These are phyloP conservation scores for Fusarium sp. DNA, from an alignment of 2,329 filamentous ascomycete species.

Conservation along the genomic window DNA sequence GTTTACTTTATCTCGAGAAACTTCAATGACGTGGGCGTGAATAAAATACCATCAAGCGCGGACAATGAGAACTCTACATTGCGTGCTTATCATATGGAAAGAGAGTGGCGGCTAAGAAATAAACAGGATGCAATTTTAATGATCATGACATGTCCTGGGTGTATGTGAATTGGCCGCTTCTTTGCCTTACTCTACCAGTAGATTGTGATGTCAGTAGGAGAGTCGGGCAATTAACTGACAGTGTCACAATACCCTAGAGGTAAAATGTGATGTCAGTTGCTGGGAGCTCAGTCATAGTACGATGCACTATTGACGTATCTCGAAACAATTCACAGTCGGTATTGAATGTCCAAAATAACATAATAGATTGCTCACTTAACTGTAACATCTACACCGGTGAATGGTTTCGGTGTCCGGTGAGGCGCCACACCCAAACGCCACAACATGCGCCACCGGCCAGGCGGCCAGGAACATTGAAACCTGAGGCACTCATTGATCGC, in stretches of 20 bases:
- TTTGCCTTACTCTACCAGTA: not conserved
- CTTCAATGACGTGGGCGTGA: not conserved
- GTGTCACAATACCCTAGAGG: not conserved
- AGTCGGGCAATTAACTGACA: not conserved
- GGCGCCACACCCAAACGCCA: conserved; percentile 34
- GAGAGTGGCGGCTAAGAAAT: not conserved
- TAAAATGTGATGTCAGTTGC: not conserved
- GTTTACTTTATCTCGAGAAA: not conserved
- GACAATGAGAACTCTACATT: too few relatives aligned
- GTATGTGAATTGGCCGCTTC: not conserved
- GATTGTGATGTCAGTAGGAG: not conserved
- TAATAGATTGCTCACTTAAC: not conserved
- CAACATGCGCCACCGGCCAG: conserved; percentile 19
- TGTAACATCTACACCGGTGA: not conserved
- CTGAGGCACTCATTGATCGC: conserved; percentile 48
- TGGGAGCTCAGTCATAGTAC: not conserved
- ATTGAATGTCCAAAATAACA: not conserved
- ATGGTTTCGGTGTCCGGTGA: not conserved
- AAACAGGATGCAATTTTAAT: not conserved
- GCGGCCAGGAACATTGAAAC: conserved; percentile 19
- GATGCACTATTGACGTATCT: not conserved
- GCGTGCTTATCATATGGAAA: not conserved
- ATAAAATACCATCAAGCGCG: not conserved
- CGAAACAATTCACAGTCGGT: not conserved
- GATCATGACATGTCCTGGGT: not conserved